Percentiles rank a stretch among this genome's conserved stretches.
Conservation (phyloP, 257 asterid species). For the Misopates orontium region DNA sequence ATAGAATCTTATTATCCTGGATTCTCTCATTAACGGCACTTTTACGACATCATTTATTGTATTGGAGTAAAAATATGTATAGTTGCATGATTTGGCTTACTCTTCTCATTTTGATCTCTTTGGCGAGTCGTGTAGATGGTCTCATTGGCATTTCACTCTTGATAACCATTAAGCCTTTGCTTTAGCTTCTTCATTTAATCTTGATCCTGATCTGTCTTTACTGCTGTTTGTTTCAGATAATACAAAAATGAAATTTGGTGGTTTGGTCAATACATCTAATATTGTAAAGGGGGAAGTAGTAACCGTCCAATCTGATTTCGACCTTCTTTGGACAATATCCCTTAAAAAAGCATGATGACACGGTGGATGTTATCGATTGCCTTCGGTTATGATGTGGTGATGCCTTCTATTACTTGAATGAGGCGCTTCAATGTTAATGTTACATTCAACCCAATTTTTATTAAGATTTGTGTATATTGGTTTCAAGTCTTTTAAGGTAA, state of each 20-base stretch:
- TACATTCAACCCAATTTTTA: slow-evolving; percentile 18
- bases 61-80: neutral
- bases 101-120: neutral
- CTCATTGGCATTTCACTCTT: neutral
- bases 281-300: slow-evolving; percentile 56
- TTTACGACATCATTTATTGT: neutral
- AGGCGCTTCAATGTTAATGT: neutral
- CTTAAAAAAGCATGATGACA: slow-evolving; percentile 42
- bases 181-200: neutral
- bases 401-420: neutral
- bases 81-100: neutral
- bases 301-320: slow-evolving; percentile 70
- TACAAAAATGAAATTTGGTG: slow-evolving; percentile 84
- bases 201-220: slow-evolving; percentile 21
- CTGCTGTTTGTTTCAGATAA: slow-evolving; percentile 45
- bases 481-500: slow-evolving; percentile 20
- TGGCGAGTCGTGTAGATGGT: neutral
- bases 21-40: neutral
- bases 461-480: neutral
- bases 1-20: neutral
- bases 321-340: slow-evolving; percentile 94
- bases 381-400: neutral
- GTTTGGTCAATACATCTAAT: slow-evolving; percentile 84
- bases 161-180: neutral
- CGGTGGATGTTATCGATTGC: slow-evolving; percentile 10